These are phyloP conservation scores for Setaria italica DNA, from an alignment of 202 grass and related monocot genomes.

Conservation along the genomic window DNA sequence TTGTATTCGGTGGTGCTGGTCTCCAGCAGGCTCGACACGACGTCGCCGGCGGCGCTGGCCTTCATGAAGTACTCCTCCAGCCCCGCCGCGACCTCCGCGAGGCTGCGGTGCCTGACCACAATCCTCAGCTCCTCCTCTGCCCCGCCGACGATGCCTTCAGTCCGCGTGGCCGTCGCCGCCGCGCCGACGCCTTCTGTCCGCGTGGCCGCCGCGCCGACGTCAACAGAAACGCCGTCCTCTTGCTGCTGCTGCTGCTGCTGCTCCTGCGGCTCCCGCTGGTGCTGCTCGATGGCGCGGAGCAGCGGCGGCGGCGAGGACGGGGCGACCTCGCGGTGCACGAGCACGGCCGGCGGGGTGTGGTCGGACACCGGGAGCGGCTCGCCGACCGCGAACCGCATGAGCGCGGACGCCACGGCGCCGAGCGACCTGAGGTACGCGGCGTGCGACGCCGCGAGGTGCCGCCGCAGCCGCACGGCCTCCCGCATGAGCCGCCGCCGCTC, in stretches of 20 bases:
- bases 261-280: neutral
- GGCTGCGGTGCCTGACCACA: constrained; percentile 66
- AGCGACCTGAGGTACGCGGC: constrained; percentile 79
- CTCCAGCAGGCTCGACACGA: constrained; percentile 60
- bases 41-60: constrained; percentile 60
- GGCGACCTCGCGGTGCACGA: constrained; percentile 45
- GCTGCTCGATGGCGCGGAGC: constrained; percentile 37
- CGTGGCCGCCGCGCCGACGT: constrained; percentile 13
- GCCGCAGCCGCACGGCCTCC: constrained; percentile 52
- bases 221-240: neutral
- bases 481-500: constrained; percentile 64
- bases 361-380: constrained; percentile 77
- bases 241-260: neutral
- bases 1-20: constrained; percentile 47
- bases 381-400: constrained; percentile 69
- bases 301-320: constrained; percentile 55
- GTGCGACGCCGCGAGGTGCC: constrained; percentile 73
- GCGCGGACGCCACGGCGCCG: constrained; percentile 53
- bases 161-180: neutral
- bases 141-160: neutral
- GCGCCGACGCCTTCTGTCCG: neutral
- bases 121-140: constrained; percentile 47
- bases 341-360: constrained; percentile 58
- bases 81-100: constrained; percentile 72
- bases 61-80: constrained; percentile 78